Base-by-base conservation (phyloP, 2,329 filamentous ascomycete species). In the Botrytis tulipae region DNA sequence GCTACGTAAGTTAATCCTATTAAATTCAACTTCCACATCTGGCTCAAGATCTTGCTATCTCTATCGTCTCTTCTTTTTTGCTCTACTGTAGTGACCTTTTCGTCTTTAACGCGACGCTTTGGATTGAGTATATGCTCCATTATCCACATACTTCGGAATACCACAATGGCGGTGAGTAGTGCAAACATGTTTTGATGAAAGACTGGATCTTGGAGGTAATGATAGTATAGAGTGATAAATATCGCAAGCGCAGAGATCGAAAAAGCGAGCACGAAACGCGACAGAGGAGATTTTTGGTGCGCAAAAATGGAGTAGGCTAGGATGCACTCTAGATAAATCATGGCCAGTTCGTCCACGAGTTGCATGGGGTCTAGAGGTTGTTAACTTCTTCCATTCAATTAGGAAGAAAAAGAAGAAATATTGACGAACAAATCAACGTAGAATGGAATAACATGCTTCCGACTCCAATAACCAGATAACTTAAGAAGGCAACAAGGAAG, bases 161-260 rank as follows among this genome's bases (percentile, higher is more conserved):
- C 63, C 42, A 66, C 63, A 20, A 35, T 32, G 1, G 63, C 32
- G 10, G 63, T 66, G 7, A 66, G 29, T 20, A 66, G 18, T 12
- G 63, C 63, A 42, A 66, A 66, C 63, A 66, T 66, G 25, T 66
- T 66, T 32, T 66, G 63, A 66, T 66, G 63, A 20, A 66, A 66
- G 3, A 66, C 63, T 29, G 63, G 63, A 1, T 66, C 44, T 46
- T 66, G 63, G 4, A 66, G 63, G 7, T 66, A 66, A 20, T 66
- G 63, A 48, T 66, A 66, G 29, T 66, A 66, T 20, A 66, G 12
- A 16, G 63, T 66, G 16, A 66, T 66, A 32, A 66, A 66, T 10
- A 66, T 35, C 7, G 63, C 63, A 20, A 66, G 20, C 7, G 42
- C 63, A 25, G n/a, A 25, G 35, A 66, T 46, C 3, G 63, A 66